Base-by-base conservation (phyloP, 2,329 filamentous ascomycete genomes). In the Diplodia intermedia region DNA sequence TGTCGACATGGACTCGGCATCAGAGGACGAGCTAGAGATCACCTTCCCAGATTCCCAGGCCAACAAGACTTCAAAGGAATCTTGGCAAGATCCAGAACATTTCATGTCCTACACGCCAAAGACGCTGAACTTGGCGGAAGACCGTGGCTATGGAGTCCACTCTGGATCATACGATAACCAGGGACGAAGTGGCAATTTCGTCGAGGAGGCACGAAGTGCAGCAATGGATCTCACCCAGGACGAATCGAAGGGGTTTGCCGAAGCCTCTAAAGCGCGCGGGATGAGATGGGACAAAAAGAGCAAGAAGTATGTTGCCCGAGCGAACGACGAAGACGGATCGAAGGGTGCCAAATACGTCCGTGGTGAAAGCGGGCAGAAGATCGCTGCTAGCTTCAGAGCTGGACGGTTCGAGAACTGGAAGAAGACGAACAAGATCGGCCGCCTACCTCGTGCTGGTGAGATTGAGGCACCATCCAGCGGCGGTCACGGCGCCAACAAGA, bases 271-370 rank as follows among this genome's bases (percentile, higher is more conserved):
- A 73, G 81, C 89, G 60, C 87, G 89, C 72, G 84, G 87, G 56
- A 90, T 97, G 89, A 90, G 95, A 72, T 99, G 95, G 95, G 95
- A 99, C 83, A 94, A 96, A 83, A 97, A 97, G 80, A 88, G 89
- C 75, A 96, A 92, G 82, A 98, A 97, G 81, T 99, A 98, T 82
- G 94, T 99, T 43, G 85, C 92, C 14, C 88, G 92, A 43, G 89
- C 89, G 73, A 98, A 99, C 84, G 95, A 99, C 81, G 92, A 97
- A 73, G 96, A 99, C 81, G 95, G 95, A 49, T 96, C 88, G 36
- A 89, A 89, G 74, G 87, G 87, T 43, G 77, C 77, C 14, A 90
- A 89, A 76, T 90, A 97, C 82, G 90, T 97, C 68, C 86, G 88
- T 70, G 94, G 95, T 74, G 95, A 99, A 82, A 92, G 89, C 75